These are phyloP conservation scores for Irpex sp. DNA, from an alignment of 1,284 basidiomycete genomes.

Conservation along the genomic window DNA sequence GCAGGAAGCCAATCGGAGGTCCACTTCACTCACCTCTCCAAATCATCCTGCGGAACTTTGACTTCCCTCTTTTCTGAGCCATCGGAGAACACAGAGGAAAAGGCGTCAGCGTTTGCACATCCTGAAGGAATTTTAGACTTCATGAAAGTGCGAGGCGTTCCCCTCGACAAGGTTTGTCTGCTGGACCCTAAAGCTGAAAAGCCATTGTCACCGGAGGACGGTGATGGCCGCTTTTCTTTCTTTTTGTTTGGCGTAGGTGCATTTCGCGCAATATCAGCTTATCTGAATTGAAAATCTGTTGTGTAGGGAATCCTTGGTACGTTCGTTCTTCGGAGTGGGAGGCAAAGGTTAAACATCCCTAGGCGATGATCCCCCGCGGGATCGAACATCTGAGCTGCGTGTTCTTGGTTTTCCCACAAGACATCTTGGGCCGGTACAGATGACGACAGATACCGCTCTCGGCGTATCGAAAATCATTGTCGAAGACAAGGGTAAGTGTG, in stretches of 20 bases:
- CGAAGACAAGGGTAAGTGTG: conserved; percentile 59
- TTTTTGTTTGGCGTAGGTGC: conserved; percentile 80
- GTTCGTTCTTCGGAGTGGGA: background rate
- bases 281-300: no score
- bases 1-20: conserved; percentile 66
- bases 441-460: conserved; percentile 98
- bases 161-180: conserved; percentile 71
- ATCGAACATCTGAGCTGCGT: conserved; percentile 85
- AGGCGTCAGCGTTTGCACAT: conserved; percentile 47
- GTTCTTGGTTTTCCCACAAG: conserved; percentile 82
- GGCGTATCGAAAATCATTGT: conserved; percentile 91
- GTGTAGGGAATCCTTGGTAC: conserved; percentile 60
- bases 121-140: conserved; percentile 63
- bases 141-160: conserved; percentile 48
- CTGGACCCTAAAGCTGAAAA: conserved; percentile 83
- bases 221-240: conserved; percentile 69
- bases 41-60: conserved; percentile 63
- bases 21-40: conserved; percentile 83
- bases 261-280: no score
- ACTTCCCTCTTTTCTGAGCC: conserved; percentile 33
- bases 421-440: conserved; percentile 84
- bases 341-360: background rate
- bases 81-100: conserved; percentile 14
- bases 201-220: conserved; percentile 71
- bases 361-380: conserved; percentile 90